Conservation (phyloP, 441 rosid genomes). For the Gossypium trilobum region DNA sequence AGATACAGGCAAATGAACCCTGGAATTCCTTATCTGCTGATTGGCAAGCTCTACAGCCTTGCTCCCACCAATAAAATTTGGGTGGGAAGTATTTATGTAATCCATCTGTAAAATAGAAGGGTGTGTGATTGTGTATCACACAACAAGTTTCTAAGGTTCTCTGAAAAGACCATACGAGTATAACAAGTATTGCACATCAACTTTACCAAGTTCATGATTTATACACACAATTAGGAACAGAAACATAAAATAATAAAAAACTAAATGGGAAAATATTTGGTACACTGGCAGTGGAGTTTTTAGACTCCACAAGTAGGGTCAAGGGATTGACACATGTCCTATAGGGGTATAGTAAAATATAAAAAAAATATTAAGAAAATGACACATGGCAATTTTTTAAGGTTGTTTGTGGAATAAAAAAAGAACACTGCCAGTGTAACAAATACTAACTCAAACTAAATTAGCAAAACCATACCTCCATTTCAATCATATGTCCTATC, state of each 20-base stretch:
- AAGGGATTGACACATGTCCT: too few relatives aligned
- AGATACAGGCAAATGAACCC: slow-evolving; percentile 36
- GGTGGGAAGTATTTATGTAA: slow-evolving; percentile 86
- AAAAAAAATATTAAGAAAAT: too few relatives aligned
- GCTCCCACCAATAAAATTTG: slow-evolving; percentile 86
- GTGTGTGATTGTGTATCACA: background rate
- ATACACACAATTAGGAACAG: background rate
- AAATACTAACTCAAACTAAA: background rate
- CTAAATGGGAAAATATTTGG: background rate
- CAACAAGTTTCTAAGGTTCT: background rate
- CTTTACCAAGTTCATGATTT: background rate
- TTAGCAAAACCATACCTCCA: slow-evolving; percentile 54
- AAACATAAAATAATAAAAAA: background rate
- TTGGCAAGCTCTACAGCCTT: slow-evolving; percentile 73
- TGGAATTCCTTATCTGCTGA: slow-evolving; percentile 62
- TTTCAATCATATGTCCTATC: slow-evolving; percentile 80
- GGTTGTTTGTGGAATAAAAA: too few relatives aligned
- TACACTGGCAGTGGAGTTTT: too few relatives aligned
- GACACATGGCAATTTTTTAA: too few relatives aligned
- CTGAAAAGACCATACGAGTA: background rate
- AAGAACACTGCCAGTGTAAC: too few relatives aligned
- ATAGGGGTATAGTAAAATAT: too few relatives aligned
- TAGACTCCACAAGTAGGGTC: too few relatives aligned
- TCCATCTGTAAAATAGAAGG: slow-evolving; percentile 61
- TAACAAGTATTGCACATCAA: background rate